Evolutionary conservation across 805 yeast genomes (phyloP).

Genomic region (Cyberlindnera amylophila): DNA sequence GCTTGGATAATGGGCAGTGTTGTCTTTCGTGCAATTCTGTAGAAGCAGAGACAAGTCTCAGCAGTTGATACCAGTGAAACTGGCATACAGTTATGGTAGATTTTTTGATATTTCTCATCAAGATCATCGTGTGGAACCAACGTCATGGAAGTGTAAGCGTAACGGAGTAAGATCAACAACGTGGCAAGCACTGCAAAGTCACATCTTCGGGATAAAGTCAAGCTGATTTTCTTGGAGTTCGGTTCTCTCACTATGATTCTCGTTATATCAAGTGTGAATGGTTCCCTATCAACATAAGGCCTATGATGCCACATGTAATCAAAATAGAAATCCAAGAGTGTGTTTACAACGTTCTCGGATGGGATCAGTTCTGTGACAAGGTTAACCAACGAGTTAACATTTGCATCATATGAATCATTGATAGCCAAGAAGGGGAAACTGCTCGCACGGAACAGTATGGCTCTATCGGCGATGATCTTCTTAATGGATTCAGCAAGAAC

Average conservation of each 20-base stretch:
- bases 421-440: constrained; percentile 13
- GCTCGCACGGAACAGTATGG: constrained; percentile 1
- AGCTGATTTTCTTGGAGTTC: constrained; percentile 24
- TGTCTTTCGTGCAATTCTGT: constrained; percentile 33
- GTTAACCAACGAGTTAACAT: constrained; percentile 30
- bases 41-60: constrained; percentile 37
- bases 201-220: constrained; percentile 32
- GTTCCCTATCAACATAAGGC: constrained; percentile 42
- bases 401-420: constrained; percentile 13
- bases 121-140: constrained; percentile 8
- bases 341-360: constrained; percentile 34
- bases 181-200: constrained; percentile 40
- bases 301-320: constrained; percentile 39
- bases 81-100: constrained; percentile 33
- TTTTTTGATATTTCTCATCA: background rate
- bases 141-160: constrained; percentile 36
- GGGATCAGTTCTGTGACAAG: constrained; percentile 36
- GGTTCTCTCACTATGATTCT: constrained; percentile 35
- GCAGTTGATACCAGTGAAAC: constrained; percentile 37
- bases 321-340: constrained; percentile 38
- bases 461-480: constrained; percentile 11
- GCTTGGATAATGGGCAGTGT: constrained; percentile 40
- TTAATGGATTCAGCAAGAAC: constrained; percentile 7
- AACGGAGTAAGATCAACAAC: constrained; percentile 37
- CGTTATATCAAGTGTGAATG: constrained; percentile 28